Percentiles rank a stretch among this genome's conserved stretches.
Conservation (phyloP, 2,329 filamentous ascomycete species). For the Talaromyces sp. region DNA sequence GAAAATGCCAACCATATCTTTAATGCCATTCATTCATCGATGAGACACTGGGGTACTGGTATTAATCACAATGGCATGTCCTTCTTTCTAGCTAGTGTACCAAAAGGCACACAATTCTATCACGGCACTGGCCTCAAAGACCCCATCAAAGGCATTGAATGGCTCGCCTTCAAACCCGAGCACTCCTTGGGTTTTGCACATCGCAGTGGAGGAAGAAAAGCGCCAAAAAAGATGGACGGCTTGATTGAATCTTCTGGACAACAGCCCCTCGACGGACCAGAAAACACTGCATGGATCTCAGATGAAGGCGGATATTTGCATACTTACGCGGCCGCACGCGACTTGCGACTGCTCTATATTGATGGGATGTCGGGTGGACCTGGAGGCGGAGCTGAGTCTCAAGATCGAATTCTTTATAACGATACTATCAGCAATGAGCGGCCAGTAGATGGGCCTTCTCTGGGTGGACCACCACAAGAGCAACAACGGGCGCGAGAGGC, state of each 20-base stretch:
- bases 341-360: slow-evolving; percentile 66
- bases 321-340: slow-evolving; percentile 62
- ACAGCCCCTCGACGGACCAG: neutral
- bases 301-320: slow-evolving; percentile 51
- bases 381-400: slow-evolving; percentile 69
- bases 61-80: slow-evolving; percentile 72
- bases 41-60: slow-evolving; percentile 70
- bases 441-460: neutral
- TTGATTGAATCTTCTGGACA: neutral
- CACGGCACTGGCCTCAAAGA: slow-evolving; percentile 56
- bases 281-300: neutral
- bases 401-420: slow-evolving; percentile 64
- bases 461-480: slow-evolving; percentile 44
- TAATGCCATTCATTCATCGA: slow-evolving; percentile 69
- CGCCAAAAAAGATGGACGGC: neutral
- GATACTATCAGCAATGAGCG: slow-evolving; percentile 16
- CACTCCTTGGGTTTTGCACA: slow-evolving; percentile 66
- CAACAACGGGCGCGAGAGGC: slow-evolving; percentile 56
- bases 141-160: slow-evolving; percentile 50
- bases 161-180: slow-evolving; percentile 73
- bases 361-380: slow-evolving; percentile 68
- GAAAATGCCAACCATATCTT: slow-evolving; percentile 54
- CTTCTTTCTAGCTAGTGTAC: slow-evolving; percentile 65
- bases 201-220: neutral
- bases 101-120: slow-evolving; percentile 64